Evolutionary conservation across 192 early-diverging fungal species (phyloP).

Genomic region (Backusella circina): DNA sequence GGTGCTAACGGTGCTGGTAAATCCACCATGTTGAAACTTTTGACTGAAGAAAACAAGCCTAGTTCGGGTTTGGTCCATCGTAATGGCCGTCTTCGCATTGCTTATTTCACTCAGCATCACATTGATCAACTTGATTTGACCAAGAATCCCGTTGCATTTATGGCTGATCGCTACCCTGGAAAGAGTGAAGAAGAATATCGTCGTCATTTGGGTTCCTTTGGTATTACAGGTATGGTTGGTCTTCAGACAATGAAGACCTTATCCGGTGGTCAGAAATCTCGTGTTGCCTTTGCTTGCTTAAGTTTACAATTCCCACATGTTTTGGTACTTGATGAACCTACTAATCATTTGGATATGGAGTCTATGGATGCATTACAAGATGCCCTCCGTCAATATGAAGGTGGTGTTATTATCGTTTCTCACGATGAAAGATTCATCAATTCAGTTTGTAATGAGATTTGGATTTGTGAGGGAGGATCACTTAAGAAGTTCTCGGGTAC

Average conservation of each 20-base stretch:
- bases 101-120: constrained; percentile 96
- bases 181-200: constrained; percentile 95
- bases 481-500: constrained; percentile 84
- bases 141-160: constrained; percentile 80
- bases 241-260: constrained; percentile 93
- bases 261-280: constrained; percentile 95
- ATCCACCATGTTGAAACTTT: constrained; percentile 91
- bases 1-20: constrained; percentile 99
- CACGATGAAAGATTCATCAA: constrained; percentile 98
- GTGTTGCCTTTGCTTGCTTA: constrained; percentile 96
- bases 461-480: constrained; percentile 88
- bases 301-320: constrained; percentile 88
- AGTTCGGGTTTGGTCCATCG: constrained; percentile 77
- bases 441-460: constrained; percentile 80
- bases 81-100: constrained; percentile 91
- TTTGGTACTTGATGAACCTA: constrained; percentile 94
- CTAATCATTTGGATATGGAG: constrained; percentile 86
- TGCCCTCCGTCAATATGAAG: constrained; percentile 84
- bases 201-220: constrained; percentile 88
- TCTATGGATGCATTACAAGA: constrained; percentile 92
- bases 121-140: constrained; percentile 94
- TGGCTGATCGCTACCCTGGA: constrained; percentile 87
- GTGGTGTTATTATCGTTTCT: constrained; percentile 93
- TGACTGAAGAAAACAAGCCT: constrained; percentile 85
- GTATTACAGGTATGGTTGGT: constrained; percentile 94